These are phyloP conservation scores for Diaporthe citrichinensis DNA, from an alignment of 2,329 filamentous ascomycete species.

Conservation along the genomic window DNA sequence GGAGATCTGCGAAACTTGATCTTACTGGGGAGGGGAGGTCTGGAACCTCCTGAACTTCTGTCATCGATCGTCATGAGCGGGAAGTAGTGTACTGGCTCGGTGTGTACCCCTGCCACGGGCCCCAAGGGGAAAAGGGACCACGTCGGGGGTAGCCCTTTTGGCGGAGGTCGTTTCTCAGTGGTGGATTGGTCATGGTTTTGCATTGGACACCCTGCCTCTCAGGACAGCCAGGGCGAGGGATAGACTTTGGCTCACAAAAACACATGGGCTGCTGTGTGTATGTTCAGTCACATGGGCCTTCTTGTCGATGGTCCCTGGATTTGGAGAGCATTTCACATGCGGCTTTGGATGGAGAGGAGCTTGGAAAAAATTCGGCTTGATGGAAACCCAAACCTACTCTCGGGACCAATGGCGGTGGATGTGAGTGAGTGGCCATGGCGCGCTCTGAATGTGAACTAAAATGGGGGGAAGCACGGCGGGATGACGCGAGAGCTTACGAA, in stretches of 20 bases:
- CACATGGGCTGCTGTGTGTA: not conserved
- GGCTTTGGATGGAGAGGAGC: not conserved
- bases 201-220: not conserved
- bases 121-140: not conserved
- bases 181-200: not conserved
- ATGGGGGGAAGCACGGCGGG: not conserved
- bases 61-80: not conserved
- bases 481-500: constrained; percentile 17
- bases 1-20: constrained; percentile 13
- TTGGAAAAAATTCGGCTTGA: not conserved
- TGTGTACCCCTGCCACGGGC: not conserved
- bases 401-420: not conserved
- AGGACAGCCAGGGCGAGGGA: not conserved
- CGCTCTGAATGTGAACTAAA: not conserved
- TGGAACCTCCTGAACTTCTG: not conserved
- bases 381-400: constrained; percentile 9
- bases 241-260: not conserved
- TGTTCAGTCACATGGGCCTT: not conserved
- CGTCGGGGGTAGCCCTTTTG: not conserved
- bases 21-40: not conserved
- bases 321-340: not conserved
- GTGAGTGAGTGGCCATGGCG: constrained; percentile 3
- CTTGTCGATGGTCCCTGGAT: not conserved
- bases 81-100: not conserved
- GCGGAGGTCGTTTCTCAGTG: not conserved